Base-by-base conservation (phyloP, 805 yeast genomes). In the Kuraishia capsulata region DNA sequence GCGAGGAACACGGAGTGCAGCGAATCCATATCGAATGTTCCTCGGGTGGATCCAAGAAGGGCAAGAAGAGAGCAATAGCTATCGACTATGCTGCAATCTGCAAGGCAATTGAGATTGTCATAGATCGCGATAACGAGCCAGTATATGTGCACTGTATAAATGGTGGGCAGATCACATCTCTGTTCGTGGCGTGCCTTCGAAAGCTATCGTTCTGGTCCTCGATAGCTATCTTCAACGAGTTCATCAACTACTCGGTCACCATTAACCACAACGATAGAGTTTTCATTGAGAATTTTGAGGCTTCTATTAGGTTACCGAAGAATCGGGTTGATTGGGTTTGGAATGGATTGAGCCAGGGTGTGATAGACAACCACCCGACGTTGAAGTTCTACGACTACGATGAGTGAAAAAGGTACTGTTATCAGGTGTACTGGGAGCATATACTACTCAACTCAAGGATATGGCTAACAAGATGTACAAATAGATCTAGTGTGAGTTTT, bases 131-230 rank as follows among this genome's bases (percentile, higher is more conserved):
- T 16, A 62, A 68, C 45, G 73, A 79, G 9, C 96, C 97, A 1
- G 64, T 82, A 2, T 89, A 83, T 53, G 56, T 90, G 4, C 96
- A 90, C 57, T 90, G 97, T 56, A 62, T 79, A 20, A 89, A 87
- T 52, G 97, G 97, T 0, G 88, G 95, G 8, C 88, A 86, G 45
- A 81, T 85, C 2, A 85, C 95, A 0, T 76, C 90, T 19, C 63
- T 92, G 34, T 76, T 86, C 1, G 72, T 90, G 19, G 97, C 96
- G 3, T 88, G 97, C 54, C 61, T 88, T 29, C 61, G 98, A 26
- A 84, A 84, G 47, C 61, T 84, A 16, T 82, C 86, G 20, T 76
- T 81, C 48, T 92, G 98, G 98, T 80, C 92, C 8, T 73, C 84
- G 5, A 85, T 87, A 3, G 80, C 96, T 1, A 88, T 90, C 11